Evolutionary conservation across 768 basidiomycete species (phyloP).

Genomic region (Lactarius trivialis): DNA sequence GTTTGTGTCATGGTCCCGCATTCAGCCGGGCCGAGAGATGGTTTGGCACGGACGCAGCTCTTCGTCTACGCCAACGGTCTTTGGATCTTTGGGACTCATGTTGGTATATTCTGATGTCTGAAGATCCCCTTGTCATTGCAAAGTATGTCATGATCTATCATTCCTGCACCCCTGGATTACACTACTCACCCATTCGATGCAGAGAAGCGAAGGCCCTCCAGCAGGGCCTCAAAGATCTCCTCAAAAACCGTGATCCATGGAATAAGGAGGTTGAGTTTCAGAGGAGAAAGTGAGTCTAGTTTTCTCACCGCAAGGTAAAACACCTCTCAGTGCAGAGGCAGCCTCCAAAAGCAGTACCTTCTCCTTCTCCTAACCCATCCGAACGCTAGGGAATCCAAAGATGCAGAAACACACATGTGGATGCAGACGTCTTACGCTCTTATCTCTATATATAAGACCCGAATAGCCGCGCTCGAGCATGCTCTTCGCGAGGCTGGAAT

Average conservation of each 20-base stretch:
- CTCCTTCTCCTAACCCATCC: conserved; percentile 63
- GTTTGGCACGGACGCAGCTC: conserved; percentile 1
- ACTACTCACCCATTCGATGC: conserved; percentile 10
- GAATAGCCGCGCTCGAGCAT: conserved; percentile 57
- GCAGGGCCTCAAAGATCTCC: conserved; percentile 64
- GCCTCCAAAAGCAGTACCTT: conserved; percentile 65
- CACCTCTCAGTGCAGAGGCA: conserved; percentile 29
- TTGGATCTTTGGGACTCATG: conserved; percentile 12
- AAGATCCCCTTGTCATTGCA: conserved; percentile 35
- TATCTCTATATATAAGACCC: conserved; percentile 77
- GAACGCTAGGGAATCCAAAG: conserved; percentile 64
- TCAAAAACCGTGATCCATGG: conserved; percentile 72
- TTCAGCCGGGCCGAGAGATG: background rate
- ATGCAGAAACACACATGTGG: conserved; percentile 82
- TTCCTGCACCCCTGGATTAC: conserved; percentile 18
- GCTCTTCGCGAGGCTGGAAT: conserved; percentile 26
- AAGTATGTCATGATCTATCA: conserved; percentile 28
- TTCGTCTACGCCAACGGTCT: conserved; percentile 1
- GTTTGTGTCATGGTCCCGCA: background rate
- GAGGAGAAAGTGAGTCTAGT: conserved; percentile 67
- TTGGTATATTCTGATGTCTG: conserved; percentile 31
- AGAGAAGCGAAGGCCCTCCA: conserved; percentile 79
- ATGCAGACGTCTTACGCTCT: conserved; percentile 87
- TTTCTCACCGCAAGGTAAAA: conserved; percentile 8
- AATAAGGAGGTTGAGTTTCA: conserved; percentile 82